phyloP scores from a whole-genome alignment of 192 early-diverging fungal genomes.

The Umbelopsis ramanniana region DNA sequence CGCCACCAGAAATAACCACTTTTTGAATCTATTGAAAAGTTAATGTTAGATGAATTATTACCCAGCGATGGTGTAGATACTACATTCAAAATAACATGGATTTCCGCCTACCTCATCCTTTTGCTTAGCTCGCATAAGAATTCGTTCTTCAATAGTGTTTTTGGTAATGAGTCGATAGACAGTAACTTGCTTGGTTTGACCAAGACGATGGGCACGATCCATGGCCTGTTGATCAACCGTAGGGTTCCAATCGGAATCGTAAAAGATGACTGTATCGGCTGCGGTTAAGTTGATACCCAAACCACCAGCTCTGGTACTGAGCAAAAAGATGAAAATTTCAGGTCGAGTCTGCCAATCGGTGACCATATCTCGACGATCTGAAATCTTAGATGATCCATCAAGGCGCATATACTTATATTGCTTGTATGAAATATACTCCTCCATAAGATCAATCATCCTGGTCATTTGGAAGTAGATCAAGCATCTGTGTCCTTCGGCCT shows the following conservation, averaged over 20 bases:
- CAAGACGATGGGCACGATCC: conserved; percentile 86
- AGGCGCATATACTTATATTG: conserved; percentile 88
- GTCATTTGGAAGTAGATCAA: conserved; percentile 92
- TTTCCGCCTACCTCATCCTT: conserved; percentile 74
- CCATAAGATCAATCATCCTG: conserved; percentile 86
- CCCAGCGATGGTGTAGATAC: not conserved
- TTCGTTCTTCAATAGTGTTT: conserved; percentile 82
- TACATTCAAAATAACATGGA: not conserved
- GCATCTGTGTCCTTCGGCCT: conserved; percentile 78
- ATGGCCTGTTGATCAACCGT: conserved; percentile 92
- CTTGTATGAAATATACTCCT: conserved; percentile 84
- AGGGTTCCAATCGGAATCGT: conserved; percentile 90
- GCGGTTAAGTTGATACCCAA: conserved; percentile 92
- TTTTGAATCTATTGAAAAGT: conserved; percentile 69
- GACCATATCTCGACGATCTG: conserved; percentile 90
- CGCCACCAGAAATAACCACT: conserved; percentile 92
- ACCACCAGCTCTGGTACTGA: conserved; percentile 85
- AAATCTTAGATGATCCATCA: conserved; percentile 87
- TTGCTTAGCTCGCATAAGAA: conserved; percentile 78
- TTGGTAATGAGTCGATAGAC: conserved; percentile 85
- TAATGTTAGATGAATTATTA: conserved; percentile 5
- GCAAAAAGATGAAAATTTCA: conserved; percentile 86
- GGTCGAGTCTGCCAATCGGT: conserved; percentile 88
- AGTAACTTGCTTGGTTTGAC: conserved; percentile 84
- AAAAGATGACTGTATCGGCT: conserved; percentile 88